Evolutionary conservation across 192 early-diverging fungal genomes (phyloP), one percentile per base, ranked within the genome.

Genomic region (Gaertneriomyces sp.): DNA sequence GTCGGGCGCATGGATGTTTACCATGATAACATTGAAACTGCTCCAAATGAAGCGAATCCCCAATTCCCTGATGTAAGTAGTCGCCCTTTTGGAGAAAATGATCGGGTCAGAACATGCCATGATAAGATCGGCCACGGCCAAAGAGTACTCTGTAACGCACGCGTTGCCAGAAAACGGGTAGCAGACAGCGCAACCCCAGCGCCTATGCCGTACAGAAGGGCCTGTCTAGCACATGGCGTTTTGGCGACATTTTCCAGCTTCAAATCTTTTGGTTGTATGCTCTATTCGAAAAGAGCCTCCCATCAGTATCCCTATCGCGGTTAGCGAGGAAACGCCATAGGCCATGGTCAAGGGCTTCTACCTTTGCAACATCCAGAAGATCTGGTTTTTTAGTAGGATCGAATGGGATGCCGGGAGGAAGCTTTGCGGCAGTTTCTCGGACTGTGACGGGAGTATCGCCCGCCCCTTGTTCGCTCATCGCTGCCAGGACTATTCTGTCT

Each of bases 41-140:
- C 68, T 6, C 51, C 68, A 42, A 69, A 69, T 10, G 68, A 19
- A 6, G 45, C 49, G 55, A 69, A 61, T n/a, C 68, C 68, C 68
- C 68, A 69, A 41, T 69, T 69, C 19, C 60, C 68, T 20, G 68
- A 20, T 33, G 68, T 61, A n/a, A 61, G 45, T 25, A 49, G 39
- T 55, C 60, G 49, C 19, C 68, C 68, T 62, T 17, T 17, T 49
- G 17, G 17, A 49, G 1, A 49, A 3, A 49, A 49, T 12, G 47
- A n/a, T 44, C 14, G 39, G 9, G 25, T 33, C 25, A 33, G 25
- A 33, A 33, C 25, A 33, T 33, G 25, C 25, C 25, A 33, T 33
- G n/a, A n/a, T 16, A 0, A 55, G 33, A 55, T 52, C 47, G 44
- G 12, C 47, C 43, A 46, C 40, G 59, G 6, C 20, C 14, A 45